Evolutionary conservation across 768 basidiomycete species (phyloP).

Genomic region (Leucocoprinus sp.): DNA sequence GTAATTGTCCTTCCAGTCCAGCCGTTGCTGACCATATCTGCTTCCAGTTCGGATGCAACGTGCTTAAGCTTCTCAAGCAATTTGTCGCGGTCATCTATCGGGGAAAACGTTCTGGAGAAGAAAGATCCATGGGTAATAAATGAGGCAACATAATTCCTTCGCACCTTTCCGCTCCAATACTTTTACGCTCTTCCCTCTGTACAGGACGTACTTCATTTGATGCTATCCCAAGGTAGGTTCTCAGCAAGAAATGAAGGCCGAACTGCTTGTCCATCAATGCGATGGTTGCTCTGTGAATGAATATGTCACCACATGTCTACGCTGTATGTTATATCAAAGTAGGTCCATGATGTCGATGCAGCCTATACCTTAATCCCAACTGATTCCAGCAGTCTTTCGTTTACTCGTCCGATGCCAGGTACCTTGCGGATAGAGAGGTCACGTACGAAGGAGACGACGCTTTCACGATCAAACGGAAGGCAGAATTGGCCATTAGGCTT

Average conservation of each 20-base stretch:
- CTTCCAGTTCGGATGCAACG: conserved; percentile 72
- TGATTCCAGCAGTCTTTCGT: conserved; percentile 79
- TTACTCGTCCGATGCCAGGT: conserved; percentile 86
- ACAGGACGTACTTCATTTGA: conserved; percentile 75
- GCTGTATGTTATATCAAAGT: conserved; percentile 3
- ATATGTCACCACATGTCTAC: conserved; percentile 89
- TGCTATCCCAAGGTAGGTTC: conserved; percentile 78
- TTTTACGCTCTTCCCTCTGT: conserved; percentile 78
- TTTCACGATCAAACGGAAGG: conserved; percentile 54
- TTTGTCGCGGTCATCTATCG: conserved; percentile 41
- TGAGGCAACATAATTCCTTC: not conserved
- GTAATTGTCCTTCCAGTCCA: conserved; percentile 89
- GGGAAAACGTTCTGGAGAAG: conserved; percentile 6
- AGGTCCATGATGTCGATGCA: not conserved
- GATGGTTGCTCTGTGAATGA: conserved; percentile 60
- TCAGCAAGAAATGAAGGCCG: conserved; percentile 66
- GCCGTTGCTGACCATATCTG: conserved; percentile 68
- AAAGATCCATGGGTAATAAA: too few relatives aligned
- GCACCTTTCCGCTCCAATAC: conserved; percentile 78
- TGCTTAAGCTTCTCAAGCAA: conserved; percentile 75
- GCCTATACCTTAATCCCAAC: conserved; percentile 71
- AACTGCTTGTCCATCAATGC: conserved; percentile 85
- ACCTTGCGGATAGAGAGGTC: conserved; percentile 81
- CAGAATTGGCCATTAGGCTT: conserved; percentile 92
- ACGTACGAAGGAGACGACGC: conserved; percentile 69